Percentiles rank a stretch among this genome's conserved stretches.
These are phyloP conservation scores for Myxozyma monticola DNA, from an alignment of 805 yeast species.

Conservation along the genomic window DNA sequence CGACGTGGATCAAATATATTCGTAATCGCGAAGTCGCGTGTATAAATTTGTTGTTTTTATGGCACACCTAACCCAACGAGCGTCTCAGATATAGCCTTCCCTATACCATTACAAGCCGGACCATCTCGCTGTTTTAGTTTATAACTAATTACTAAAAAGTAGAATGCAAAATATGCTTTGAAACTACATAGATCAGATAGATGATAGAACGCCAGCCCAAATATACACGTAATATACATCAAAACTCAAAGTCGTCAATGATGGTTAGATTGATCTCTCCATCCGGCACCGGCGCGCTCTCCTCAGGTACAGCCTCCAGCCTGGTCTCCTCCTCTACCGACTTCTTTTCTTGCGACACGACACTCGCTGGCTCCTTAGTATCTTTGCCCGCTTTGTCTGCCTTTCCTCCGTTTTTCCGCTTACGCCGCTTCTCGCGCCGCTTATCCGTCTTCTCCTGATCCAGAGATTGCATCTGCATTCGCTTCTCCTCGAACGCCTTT, in stretches of 20 bases:
- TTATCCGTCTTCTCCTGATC: constrained; percentile 37
- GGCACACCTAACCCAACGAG: too few species aligned
- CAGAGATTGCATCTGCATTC: constrained; percentile 13
- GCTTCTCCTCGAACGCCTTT: constrained; percentile 33
- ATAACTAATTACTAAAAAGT: too few species aligned
- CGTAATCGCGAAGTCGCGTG: too few species aligned
- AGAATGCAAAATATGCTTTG: too few species aligned
- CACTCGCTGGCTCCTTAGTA: background rate
- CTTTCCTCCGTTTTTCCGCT: constrained; percentile 11
- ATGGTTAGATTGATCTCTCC: constrained; percentile 27
- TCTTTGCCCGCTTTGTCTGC: background rate
- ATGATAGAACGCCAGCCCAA: too few species aligned
- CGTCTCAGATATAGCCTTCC: too few species aligned
- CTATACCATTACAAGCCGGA: too few species aligned
- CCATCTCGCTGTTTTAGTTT: too few species aligned
- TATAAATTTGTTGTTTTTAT: too few species aligned
- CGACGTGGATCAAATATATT: too few species aligned
- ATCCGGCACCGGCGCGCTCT: constrained; percentile 13
- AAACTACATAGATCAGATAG: too few species aligned
- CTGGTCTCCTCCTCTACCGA: constrained; percentile 4
- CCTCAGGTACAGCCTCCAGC: too few species aligned
- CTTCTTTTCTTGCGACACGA: background rate
- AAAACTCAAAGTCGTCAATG: constrained; percentile 20
- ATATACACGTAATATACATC: background rate
- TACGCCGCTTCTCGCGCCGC: constrained; percentile 28